Conservation (phyloP, 306 rosid genomes). For the Malus sylvestris region DNA sequence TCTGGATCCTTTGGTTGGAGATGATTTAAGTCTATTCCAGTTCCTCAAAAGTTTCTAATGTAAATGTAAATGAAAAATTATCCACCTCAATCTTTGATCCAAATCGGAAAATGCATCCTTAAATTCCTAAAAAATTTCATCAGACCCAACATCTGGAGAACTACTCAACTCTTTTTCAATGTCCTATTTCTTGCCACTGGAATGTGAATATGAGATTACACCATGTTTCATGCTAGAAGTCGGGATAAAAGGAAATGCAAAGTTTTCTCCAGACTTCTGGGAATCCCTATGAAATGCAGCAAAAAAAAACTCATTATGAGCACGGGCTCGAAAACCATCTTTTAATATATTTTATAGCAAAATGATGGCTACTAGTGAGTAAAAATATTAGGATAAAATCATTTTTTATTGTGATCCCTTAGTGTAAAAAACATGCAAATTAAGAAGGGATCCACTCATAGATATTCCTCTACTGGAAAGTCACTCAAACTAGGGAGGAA, state of each 20-base stretch:
- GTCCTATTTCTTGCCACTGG: conserved; percentile 20
- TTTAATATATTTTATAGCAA: no score
- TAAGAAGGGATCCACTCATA: no score
- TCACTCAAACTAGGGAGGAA: no score
- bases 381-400: no score
- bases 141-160: conserved; percentile 17
- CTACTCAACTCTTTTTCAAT: neutral
- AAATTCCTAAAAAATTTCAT: conserved; percentile 24
- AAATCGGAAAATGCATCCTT: conserved; percentile 22
- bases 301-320: conserved; percentile 23
- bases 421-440: no score
- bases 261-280: conserved; percentile 32
- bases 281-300: conserved; percentile 25
- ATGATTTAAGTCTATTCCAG: neutral
- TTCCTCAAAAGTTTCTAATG: conserved; percentile 1
- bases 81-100: conserved; percentile 21
- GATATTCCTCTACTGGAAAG: no score
- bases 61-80: neutral
- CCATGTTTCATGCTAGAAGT: conserved; percentile 23
- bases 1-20: no score
- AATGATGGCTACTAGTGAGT: no score
- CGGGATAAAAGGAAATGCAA: conserved; percentile 36
- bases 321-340: conserved; percentile 13
- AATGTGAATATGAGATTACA: conserved; percentile 20
- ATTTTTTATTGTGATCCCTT: no score